Evolutionary conservation across 1,284 basidiomycete genomes (phyloP), one percentile per base, ranked within the genome.

Genomic region (Ganoderma sinense): DNA sequence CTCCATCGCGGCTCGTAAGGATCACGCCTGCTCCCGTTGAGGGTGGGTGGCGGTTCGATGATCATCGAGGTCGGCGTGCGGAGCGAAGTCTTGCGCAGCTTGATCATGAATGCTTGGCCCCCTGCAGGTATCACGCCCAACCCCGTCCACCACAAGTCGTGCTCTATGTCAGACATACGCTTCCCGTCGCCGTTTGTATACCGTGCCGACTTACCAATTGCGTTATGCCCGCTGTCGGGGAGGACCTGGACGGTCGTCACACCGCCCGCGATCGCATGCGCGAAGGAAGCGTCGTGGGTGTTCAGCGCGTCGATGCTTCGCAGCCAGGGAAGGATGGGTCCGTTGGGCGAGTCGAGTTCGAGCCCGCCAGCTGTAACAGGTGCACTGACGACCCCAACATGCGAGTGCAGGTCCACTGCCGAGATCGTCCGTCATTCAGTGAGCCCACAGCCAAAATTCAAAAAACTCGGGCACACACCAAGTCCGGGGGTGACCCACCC

Each of bases 381-480:
- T 1, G 87, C 78, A 65, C 91, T 86, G 71, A 89, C 80, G 8
- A 96, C 82, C 1, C 93, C 95, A 26, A 95, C 80, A 77, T 96
- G 95, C 1, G 93, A 93, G 80, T 97, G 91, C 71, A 95, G 82
- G 77, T 95, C 93, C 48, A 95, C 90, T 74, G 65, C 33, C 13
- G n/a, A 18, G 36, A n/a, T 40, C 65, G 18, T 51, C 31, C 29
- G 2, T n/a, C 53, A 13, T 56, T 16, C 16, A 33, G 23, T 64
- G 43, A 40, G 41, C 62, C 4, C 33, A 26, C 23, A 26, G 13
- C 48, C 23, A 13, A 51, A 26, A 51, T 26, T 51, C 23, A 40
- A 43, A 23, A 41, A 13, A 13, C n/a, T 2, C n/a, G 23, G 18
- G 4, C 10, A 55, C 62, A 11, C 33, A 65, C 88, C 85, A 66